Conservation (phyloP, 352 stramenopile genomes). For the Phytopythium delawarense region DNA sequence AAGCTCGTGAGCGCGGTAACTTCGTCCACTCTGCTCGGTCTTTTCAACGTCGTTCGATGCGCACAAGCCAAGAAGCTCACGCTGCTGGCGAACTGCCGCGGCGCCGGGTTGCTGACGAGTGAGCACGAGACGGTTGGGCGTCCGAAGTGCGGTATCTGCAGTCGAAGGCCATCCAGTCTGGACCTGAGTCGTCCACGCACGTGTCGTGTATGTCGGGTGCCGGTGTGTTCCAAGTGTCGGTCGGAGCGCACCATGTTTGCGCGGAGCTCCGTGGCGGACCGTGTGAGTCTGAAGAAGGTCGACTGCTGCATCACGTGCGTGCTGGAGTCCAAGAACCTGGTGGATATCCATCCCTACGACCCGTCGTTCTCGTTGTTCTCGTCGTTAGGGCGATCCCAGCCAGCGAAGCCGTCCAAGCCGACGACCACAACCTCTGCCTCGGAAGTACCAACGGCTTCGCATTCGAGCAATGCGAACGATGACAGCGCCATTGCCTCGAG, state of each 20-base stretch:
- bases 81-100: constrained; percentile 25
- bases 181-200: constrained; percentile 14
- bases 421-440: background rate
- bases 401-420: background rate
- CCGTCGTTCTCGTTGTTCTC: constrained; percentile 17
- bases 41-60: constrained; percentile 33
- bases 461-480: background rate
- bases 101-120: background rate
- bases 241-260: constrained; percentile 4
- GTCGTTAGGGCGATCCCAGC: background rate
- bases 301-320: constrained; percentile 34
- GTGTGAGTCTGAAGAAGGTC: constrained; percentile 11
- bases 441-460: too few relatives aligned
- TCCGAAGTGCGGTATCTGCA: background rate
- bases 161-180: background rate
- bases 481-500: background rate
- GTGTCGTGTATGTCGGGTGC: constrained; percentile 10
- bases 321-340: constrained; percentile 22
- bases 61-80: constrained; percentile 58
- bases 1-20: constrained; percentile 25
- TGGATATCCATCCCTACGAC: constrained; percentile 15
- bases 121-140: background rate
- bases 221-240: constrained; percentile 15
- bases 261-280: background rate
- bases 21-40: constrained; percentile 28